Conservation (phyloP, 2,329 filamentous ascomycete species). For the Purpureocillium takamizusanense region DNA sequence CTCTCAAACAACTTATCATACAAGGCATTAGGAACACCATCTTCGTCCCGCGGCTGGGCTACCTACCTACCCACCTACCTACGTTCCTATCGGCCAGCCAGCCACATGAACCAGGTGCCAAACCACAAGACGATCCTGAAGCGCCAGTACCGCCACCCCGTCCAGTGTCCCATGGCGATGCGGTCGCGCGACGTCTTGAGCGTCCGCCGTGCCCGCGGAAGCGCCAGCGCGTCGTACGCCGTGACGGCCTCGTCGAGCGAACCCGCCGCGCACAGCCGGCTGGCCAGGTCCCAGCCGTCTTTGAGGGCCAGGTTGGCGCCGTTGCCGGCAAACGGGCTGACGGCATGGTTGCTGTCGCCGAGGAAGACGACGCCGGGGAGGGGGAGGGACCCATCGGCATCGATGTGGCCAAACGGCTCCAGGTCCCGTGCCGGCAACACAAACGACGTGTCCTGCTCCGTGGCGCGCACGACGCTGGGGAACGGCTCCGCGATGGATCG, state of each 20-base stretch:
- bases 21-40: no score
- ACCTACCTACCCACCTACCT: neutral
- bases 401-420: constrained; percentile 24
- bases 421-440: constrained; percentile 31
- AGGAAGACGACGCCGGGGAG: constrained; percentile 26
- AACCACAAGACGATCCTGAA: constrained; percentile 1
- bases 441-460: constrained; percentile 22
- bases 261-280: constrained; percentile 16
- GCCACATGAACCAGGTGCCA: neutral
- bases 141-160: constrained; percentile 1
- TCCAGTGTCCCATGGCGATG: constrained; percentile 7
- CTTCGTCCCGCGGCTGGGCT: no score
- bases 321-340: constrained; percentile 34
- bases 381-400: constrained; percentile 1
- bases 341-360: constrained; percentile 35
- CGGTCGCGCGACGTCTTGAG: constrained; percentile 11
- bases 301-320: constrained; percentile 34
- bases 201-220: constrained; percentile 19
- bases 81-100: neutral
- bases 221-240: constrained; percentile 21
- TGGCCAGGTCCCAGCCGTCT: constrained; percentile 31
- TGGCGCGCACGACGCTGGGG: constrained; percentile 24
- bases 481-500: constrained; percentile 22
- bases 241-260: constrained; percentile 16
- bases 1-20: no score